These are phyloP conservation scores for Pyrrhoderma noxium DNA, from an alignment of 1,284 basidiomycete species.

Conservation along the genomic window DNA sequence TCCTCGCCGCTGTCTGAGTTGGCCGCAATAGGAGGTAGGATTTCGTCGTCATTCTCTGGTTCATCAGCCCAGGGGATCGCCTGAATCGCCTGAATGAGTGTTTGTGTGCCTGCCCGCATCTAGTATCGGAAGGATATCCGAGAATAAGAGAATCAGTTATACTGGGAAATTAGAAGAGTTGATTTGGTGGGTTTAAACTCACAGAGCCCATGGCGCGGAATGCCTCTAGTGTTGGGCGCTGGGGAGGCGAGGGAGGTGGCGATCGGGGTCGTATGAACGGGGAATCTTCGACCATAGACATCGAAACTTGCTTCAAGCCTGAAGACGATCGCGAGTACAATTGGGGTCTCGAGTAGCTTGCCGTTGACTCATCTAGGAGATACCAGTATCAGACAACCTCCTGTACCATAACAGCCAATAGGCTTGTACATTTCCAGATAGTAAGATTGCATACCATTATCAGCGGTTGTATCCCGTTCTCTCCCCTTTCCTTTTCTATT, in stretches of 20 bases:
- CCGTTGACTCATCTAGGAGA: not conserved
- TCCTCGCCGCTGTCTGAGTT: constrained; percentile 60
- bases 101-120: constrained; percentile 80
- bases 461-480: constrained; percentile 28
- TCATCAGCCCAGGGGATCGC: constrained; percentile 69
- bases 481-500: constrained; percentile 46
- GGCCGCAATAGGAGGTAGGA: constrained; percentile 32
- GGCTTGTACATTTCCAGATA: too few relatives aligned
- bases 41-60: constrained; percentile 60
- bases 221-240: constrained; percentile 37
- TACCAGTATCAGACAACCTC: not conserved
- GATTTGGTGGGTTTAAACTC: constrained; percentile 24
- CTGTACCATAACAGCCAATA: too few relatives aligned
- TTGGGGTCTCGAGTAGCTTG: constrained; percentile 21
- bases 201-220: constrained; percentile 66
- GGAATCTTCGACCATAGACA: constrained; percentile 44
- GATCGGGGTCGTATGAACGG: constrained; percentile 72
- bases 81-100: constrained; percentile 77
- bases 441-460: constrained; percentile 9
- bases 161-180: constrained; percentile 14
- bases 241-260: constrained; percentile 37
- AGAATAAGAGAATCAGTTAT: not conserved
- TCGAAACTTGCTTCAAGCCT: not conserved
- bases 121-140: constrained; percentile 27
- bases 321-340: constrained; percentile 20